Evolutionary conservation across 192 early-diverging fungal species (phyloP).

Genomic region (Coemansia umbellata): DNA sequence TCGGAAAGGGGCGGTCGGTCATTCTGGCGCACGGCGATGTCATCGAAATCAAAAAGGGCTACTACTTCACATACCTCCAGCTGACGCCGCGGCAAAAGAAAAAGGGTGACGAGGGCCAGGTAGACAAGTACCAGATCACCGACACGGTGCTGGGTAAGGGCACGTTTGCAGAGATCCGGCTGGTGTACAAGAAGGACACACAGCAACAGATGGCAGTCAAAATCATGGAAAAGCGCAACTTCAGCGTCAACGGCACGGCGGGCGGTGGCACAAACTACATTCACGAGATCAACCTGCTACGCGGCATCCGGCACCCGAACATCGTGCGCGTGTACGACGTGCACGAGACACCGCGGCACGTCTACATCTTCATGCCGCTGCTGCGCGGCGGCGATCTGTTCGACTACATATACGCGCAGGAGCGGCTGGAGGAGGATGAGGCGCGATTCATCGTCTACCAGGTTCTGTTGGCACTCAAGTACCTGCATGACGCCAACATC

Average conservation of each 20-base stretch:
- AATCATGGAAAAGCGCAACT: constrained; percentile 77
- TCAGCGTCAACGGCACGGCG: constrained; percentile 58
- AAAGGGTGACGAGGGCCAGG: constrained; percentile 5
- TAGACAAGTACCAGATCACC: constrained; percentile 48
- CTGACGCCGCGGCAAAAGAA: constrained; percentile 1
- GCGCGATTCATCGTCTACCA: constrained; percentile 72
- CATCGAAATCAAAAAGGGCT: constrained; percentile 52
- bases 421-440: constrained; percentile 72
- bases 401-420: constrained; percentile 68
- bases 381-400: constrained; percentile 86
- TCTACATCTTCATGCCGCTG: constrained; percentile 74
- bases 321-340: constrained; percentile 68
- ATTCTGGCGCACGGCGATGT: constrained; percentile 59
- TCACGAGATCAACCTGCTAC: constrained; percentile 71
- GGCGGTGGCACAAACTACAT: constrained; percentile 72
- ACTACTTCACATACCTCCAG: constrained; percentile 50
- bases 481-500: constrained; percentile 76
- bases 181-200: constrained; percentile 61
- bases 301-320: constrained; percentile 65
- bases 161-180: constrained; percentile 74
- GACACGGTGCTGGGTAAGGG: constrained; percentile 53
- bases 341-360: constrained; percentile 52
- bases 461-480: constrained; percentile 68
- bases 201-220: constrained; percentile 76
- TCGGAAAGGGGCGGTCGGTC: constrained; percentile 54